These are phyloP conservation scores for Cyberlindnera lachancei DNA, from an alignment of 805 yeast genomes.

Conservation along the genomic window DNA sequence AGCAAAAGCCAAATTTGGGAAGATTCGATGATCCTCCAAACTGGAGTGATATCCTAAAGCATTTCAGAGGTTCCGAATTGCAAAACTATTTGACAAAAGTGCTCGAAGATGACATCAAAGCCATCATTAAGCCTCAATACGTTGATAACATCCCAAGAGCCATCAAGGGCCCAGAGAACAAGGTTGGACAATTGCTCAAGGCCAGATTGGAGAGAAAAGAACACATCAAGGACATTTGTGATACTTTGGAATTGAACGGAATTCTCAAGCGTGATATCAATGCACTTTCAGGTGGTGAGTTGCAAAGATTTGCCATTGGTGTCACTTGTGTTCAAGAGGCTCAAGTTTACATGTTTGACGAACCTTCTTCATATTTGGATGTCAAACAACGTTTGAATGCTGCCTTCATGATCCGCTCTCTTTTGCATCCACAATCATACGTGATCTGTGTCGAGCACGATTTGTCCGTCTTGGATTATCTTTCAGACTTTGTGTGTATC, in stretches of 20 bases:
- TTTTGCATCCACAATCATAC: conserved; percentile 68
- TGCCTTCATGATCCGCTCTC: conserved; percentile 85
- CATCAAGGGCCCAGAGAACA: conserved; percentile 78
- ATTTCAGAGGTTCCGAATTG: conserved; percentile 95
- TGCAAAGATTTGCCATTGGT: conserved; percentile 96
- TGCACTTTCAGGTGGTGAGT: conserved; percentile 95
- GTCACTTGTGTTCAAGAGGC: conserved; percentile 95
- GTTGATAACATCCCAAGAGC: conserved; percentile 98
- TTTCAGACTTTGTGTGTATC: conserved; percentile 95
- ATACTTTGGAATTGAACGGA: conserved; percentile 64
- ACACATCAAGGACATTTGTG: conserved; percentile 59
- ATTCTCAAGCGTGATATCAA: conserved; percentile 83
- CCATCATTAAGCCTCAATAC: conserved; percentile 98
- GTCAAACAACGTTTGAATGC: conserved; percentile 98
- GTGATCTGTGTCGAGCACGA: conserved; percentile 99
- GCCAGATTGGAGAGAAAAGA: conserved; percentile 64
- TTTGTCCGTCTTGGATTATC: conserved; percentile 92
- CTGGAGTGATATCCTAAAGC: conserved; percentile 87
- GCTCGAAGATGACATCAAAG: conserved; percentile 87
- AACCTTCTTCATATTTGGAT: conserved; percentile 96
- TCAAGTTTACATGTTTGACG: conserved; percentile 98
- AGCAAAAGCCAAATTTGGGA: conserved; percentile 95
- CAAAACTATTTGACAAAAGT: conserved; percentile 94
- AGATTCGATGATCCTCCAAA: conserved; percentile 93
- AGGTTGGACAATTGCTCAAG: conserved; percentile 78